Percentiles rank a stretch among this genome's conserved stretches.
Evolutionary conservation across 495 filamentous ascomycete species (phyloP).

Genomic region (Articulospora tetracladia): DNA sequence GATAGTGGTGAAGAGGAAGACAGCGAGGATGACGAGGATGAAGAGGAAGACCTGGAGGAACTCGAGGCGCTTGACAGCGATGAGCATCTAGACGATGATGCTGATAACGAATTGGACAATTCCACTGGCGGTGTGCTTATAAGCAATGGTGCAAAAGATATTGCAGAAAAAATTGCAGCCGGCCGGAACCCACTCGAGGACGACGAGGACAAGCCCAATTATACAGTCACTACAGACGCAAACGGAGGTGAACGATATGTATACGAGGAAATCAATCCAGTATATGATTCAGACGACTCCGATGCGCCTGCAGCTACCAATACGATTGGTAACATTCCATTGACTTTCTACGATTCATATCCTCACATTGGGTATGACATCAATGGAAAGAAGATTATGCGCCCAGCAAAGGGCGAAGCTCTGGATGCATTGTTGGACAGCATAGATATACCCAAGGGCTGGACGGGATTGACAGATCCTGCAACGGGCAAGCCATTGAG

Average conservation of each 20-base stretch:
- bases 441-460: slow-evolving; percentile 97
- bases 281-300: slow-evolving; percentile 92
- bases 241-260: slow-evolving; percentile 49
- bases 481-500: slow-evolving; percentile 88
- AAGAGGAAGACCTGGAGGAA: slow-evolving; percentile 38
- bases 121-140: slow-evolving; percentile 21
- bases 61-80: slow-evolving; percentile 52
- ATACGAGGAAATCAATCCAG: slow-evolving; percentile 87
- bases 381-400: slow-evolving; percentile 96
- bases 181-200: slow-evolving; percentile 33
- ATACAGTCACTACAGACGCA: slow-evolving; percentile 52
- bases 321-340: slow-evolving; percentile 91
- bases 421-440: slow-evolving; percentile 91
- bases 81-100: slow-evolving; percentile 53
- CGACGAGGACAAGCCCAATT: slow-evolving; percentile 48
- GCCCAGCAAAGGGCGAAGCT: slow-evolving; percentile 90
- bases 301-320: slow-evolving; percentile 77
- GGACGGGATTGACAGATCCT: slow-evolving; percentile 93
- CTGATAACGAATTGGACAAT: slow-evolving; percentile 27
- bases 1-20: slow-evolving; percentile 40
- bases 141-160: slow-evolving; percentile 29
- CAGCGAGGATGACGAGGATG: slow-evolving; percentile 43
- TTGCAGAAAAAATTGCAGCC: slow-evolving; percentile 12
- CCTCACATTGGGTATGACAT: slow-evolving; percentile 99
- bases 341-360: slow-evolving; percentile 94